A percentile compares a stretch with the other conserved stretches of the same genome.
phyloP scores from a whole-genome alignment of 805 yeast genomes.

The Lipomyces kockii region DNA sequence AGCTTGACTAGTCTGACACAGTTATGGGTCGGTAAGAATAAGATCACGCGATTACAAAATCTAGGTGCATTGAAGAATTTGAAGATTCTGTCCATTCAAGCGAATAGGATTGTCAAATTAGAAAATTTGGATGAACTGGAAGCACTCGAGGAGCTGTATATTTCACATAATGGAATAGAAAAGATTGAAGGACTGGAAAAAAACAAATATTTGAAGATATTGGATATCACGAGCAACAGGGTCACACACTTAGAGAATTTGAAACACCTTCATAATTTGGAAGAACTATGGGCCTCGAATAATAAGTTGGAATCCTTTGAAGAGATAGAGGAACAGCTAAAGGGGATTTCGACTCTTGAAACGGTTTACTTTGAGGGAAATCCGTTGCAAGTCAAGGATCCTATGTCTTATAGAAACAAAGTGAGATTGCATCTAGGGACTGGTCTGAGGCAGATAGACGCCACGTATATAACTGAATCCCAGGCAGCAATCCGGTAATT shows the following conservation, averaged over 20 bases:
- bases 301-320: slow-evolving; percentile 72
- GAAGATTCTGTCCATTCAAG: slow-evolving; percentile 82
- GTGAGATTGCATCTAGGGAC: slow-evolving; percentile 72
- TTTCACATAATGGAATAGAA: slow-evolving; percentile 80
- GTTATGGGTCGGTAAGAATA: slow-evolving; percentile 92
- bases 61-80: slow-evolving; percentile 63
- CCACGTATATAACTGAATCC: slow-evolving; percentile 55
- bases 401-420: slow-evolving; percentile 86
- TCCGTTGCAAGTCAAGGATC: slow-evolving; percentile 74
- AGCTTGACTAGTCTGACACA: slow-evolving; percentile 64
- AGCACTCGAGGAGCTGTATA: slow-evolving; percentile 81
- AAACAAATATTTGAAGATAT: slow-evolving; percentile 64
- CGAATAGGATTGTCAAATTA: slow-evolving; percentile 75
- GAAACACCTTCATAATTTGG: slow-evolving; percentile 66
- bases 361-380: slow-evolving; percentile 94
- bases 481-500: slow-evolving; percentile 11
- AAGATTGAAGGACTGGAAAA: slow-evolving; percentile 79
- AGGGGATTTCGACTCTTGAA: slow-evolving; percentile 65
- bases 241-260: slow-evolving; percentile 66
- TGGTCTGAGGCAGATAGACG: slow-evolving; percentile 82
- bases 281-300: slow-evolving; percentile 93
- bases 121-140: slow-evolving; percentile 78
- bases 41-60: slow-evolving; percentile 67
- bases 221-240: slow-evolving; percentile 82
- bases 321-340: slow-evolving; percentile 68